A percentile compares a stretch with the other conserved stretches of the same genome.
Conservation (phyloP, 2,329 filamentous ascomycete species). For the Trichoderma afroharzianum region DNA sequence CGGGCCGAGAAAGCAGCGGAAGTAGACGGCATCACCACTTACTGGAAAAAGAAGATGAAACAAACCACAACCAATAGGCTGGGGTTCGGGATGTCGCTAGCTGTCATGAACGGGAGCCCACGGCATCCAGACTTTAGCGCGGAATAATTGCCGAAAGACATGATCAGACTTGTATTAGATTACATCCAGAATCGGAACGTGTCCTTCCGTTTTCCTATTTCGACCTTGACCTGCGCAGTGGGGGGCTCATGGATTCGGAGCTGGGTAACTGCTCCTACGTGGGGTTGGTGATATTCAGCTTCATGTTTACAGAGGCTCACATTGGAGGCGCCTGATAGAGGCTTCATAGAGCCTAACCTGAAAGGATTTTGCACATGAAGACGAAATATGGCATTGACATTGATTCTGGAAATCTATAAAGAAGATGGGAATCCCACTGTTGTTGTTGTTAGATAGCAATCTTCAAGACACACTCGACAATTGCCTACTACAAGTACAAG, state of each 20-base stretch:
- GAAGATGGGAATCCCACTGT: background rate
- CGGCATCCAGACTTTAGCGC: background rate
- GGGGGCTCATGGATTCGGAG: background rate
- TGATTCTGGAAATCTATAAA: background rate
- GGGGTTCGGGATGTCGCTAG: background rate
- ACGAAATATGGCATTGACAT: background rate
- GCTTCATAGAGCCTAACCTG: background rate
- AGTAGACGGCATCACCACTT: background rate
- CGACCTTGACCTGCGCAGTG: background rate
- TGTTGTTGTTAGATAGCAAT: background rate
- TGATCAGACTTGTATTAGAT: background rate
- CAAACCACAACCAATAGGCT: background rate
- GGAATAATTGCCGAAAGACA: background rate
- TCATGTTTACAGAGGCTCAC: background rate
- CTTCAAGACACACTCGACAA: background rate
- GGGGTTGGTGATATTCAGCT: background rate
- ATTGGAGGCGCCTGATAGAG: background rate
- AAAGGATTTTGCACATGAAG: background rate
- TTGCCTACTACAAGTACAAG: background rate
- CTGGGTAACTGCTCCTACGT: background rate
- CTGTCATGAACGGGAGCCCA: background rate
- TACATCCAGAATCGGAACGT: background rate
- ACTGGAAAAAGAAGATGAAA: background rate
- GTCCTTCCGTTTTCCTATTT: background rate
- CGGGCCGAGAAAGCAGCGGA: background rate